Conservation (phyloP, 331 rosid species). For the Pyrus hybrid region DNA sequence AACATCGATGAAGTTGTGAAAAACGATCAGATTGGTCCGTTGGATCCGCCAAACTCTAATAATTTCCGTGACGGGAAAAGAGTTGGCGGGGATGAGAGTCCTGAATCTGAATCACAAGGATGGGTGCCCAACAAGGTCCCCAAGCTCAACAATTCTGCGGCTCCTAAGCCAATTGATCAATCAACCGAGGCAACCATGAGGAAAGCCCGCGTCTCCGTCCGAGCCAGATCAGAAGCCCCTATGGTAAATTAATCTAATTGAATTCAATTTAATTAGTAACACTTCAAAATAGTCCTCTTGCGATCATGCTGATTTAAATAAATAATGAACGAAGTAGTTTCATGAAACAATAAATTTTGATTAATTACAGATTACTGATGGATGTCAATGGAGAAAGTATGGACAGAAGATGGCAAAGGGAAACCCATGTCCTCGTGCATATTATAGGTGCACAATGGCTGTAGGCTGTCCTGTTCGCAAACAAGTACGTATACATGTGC, state of each 20-base stretch:
- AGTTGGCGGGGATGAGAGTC: constrained; percentile 57
- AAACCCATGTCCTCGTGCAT: constrained; percentile 97
- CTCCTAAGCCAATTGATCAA: constrained; percentile 36
- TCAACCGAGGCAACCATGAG: constrained; percentile 90
- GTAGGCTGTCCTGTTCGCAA: constrained; percentile 89
- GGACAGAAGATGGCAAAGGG: constrained; percentile 99
- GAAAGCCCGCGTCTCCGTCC: constrained; percentile 91
- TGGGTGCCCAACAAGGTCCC: constrained; percentile 64
- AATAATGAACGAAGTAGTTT: not conserved
- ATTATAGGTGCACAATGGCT: constrained; percentile 93
- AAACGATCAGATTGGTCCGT: constrained; percentile 3
- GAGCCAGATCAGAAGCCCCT: constrained; percentile 90
- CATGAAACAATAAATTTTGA: not conserved
- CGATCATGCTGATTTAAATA: not conserved
- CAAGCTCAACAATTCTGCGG: constrained; percentile 22
- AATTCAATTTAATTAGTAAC: not conserved
- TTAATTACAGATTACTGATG: constrained; percentile 72
- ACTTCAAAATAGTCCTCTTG: not conserved
- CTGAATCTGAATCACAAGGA: constrained; percentile 64
- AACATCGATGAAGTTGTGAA: constrained; percentile 20
- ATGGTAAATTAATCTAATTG: constrained; percentile 38
- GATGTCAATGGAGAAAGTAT: constrained; percentile 96
- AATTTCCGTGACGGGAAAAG: constrained; percentile 11
- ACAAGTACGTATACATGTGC: constrained; percentile 30
- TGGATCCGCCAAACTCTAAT: not conserved